phyloP scores from a whole-genome alignment of 2,329 filamentous ascomycete species.

The Xylaria sp. region DNA sequence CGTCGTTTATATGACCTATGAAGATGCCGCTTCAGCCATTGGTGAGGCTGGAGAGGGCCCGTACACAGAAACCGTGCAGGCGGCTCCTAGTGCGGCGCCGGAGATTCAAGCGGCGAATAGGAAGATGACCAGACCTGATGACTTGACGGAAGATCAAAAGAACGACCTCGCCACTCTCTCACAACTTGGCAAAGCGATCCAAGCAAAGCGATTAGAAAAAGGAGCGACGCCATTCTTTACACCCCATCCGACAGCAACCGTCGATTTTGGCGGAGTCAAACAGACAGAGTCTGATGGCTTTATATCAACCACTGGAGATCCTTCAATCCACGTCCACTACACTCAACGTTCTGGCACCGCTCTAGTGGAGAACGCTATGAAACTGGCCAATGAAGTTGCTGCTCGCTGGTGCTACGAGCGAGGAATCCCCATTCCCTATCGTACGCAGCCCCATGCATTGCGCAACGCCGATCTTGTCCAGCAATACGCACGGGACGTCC shows the following conservation, averaged over 20 bases:
- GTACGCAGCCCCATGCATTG: slow-evolving; percentile 58
- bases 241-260: slow-evolving; percentile 56
- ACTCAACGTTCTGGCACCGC: slow-evolving; percentile 46
- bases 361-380: slow-evolving; percentile 65
- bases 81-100: slow-evolving; percentile 50
- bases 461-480: slow-evolving; percentile 54
- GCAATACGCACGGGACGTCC: slow-evolving; percentile 52
- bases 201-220: slow-evolving; percentile 55
- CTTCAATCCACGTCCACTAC: slow-evolving; percentile 60
- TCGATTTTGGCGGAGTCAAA: slow-evolving; percentile 55
- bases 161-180: slow-evolving; percentile 61
- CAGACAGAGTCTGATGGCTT: slow-evolving; percentile 43
- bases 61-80: slow-evolving; percentile 34
- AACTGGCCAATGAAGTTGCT: slow-evolving; percentile 70
- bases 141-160: slow-evolving; percentile 57
- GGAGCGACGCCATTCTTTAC: slow-evolving; percentile 63
- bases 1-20: slow-evolving; percentile 68
- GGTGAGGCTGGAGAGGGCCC: slow-evolving; percentile 50
- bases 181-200: slow-evolving; percentile 60
- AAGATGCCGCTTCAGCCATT: slow-evolving; percentile 59
- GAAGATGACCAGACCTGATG: slow-evolving; percentile 55
- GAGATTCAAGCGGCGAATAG: slow-evolving; percentile 50
- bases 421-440: slow-evolving; percentile 69
- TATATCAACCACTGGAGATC: slow-evolving; percentile 58
- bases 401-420: slow-evolving; percentile 70